Base-by-base conservation (phyloP, 768 basidiomycete species). In the Podaxis sp. region DNA sequence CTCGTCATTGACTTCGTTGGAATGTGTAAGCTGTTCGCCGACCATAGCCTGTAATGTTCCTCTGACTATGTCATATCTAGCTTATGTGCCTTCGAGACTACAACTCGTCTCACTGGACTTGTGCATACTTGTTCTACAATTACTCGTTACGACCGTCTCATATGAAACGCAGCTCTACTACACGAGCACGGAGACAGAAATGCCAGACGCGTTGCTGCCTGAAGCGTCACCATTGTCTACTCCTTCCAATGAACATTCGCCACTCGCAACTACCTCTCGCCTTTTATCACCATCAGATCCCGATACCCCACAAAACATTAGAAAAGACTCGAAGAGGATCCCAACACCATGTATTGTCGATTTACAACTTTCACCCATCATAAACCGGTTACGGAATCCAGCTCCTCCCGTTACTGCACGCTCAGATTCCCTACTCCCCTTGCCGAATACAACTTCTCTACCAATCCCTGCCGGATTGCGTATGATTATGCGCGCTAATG, bases 1-100 rank as follows among this genome's bases (percentile, higher is more conserved):
- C 74, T 91, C 68, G 73, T 93, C 37, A 84, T 93, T 64, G 91
- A 93, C 71, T 93, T 93, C 69, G 82, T 93, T 62, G 91, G 91
- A 59, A 80, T 86, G 79, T 84, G 91, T 92, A 67, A 55, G 87
- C 80, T 51, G n/a, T 20, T 15, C 20, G 26, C 38, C 17, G 38
- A 13, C 12, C 22, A 61, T 40, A 51, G 49, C 28, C 26, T 48
- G 26, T 24, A 37, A 20, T 4, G n/a, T 37, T n/a, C 3, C 6
- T 56, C 57, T 62, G 46, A 62, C 44, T 28, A 36, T 53, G 55
- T 12, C 30, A 22, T 52, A 30, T 52, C 3, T 58, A 89, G 87
- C 80, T 41, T 80, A 84, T 67, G 69, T 72, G 38, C 89, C 91
- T n/a, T 87, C 89, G 44, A 88, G 79, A 72, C 63, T 82, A 20